Conservation (phyloP, 805 yeast genomes). For the Saccharomycopsis amapae region DNA sequence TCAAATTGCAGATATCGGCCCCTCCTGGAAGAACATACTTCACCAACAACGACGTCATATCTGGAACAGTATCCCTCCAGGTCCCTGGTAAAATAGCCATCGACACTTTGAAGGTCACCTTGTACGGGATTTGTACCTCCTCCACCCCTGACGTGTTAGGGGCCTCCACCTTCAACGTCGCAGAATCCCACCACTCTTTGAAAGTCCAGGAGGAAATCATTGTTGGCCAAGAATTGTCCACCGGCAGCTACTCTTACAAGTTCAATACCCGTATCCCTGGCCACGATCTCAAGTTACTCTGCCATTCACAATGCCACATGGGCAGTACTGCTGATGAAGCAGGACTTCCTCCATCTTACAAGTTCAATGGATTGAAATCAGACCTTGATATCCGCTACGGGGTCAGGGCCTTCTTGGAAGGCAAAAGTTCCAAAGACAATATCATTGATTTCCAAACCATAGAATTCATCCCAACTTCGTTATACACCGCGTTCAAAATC, state of each 20-base stretch:
- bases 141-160: slow-evolving; percentile 4
- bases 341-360: slow-evolving; percentile 13
- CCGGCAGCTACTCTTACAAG: slow-evolving; percentile 6
- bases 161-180: slow-evolving; percentile 1
- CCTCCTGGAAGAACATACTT: slow-evolving; percentile 12
- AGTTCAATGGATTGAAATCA: slow-evolving; percentile 3
- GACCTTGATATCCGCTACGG: slow-evolving; percentile 12
- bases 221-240: neutral
- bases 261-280: slow-evolving; percentile 11
- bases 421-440: slow-evolving; percentile 1
- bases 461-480: slow-evolving; percentile 5
- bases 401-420: slow-evolving; percentile 14
- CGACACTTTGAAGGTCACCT: slow-evolving; percentile 4
- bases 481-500: slow-evolving; percentile 4
- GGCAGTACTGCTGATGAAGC: neutral
- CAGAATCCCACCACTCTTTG: slow-evolving; percentile 11
- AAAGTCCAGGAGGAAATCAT: slow-evolving; percentile 9
- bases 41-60: slow-evolving; percentile 14
- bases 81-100: neutral
- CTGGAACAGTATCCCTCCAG: slow-evolving; percentile 8
- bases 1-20: neutral
- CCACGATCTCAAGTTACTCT: slow-evolving; percentile 4
- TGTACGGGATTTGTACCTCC: slow-evolving; percentile 9
- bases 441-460: slow-evolving; percentile 2
- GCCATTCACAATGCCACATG: slow-evolving; percentile 2